Evolutionary conservation across 805 yeast species (phyloP).

Genomic region (Candida sonorensis): DNA sequence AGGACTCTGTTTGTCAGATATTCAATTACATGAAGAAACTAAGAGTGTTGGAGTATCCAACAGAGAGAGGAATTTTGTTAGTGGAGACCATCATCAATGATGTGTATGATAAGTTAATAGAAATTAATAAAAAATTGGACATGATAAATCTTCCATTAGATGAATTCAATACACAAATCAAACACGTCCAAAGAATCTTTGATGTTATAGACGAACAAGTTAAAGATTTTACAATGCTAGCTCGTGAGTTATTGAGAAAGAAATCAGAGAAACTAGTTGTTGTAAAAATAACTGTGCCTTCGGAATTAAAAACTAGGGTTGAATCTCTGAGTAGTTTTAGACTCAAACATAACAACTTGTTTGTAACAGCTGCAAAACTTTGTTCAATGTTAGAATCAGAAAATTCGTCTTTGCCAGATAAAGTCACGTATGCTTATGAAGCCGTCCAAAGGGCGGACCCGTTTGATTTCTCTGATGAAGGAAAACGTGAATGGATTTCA

Average conservation of each 20-base stretch:
- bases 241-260: slow-evolving; percentile 71
- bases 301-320: slow-evolving; percentile 35
- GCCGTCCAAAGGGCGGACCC: slow-evolving; percentile 32
- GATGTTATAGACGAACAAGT: slow-evolving; percentile 52
- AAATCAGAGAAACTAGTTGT: slow-evolving; percentile 65
- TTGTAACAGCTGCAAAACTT: slow-evolving; percentile 11
- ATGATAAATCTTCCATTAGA: slow-evolving; percentile 37
- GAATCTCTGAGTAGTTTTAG: slow-evolving; percentile 41
- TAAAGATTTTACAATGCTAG: slow-evolving; percentile 56
- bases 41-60: slow-evolving; percentile 54
- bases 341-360: slow-evolving; percentile 44
- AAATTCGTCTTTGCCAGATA: slow-evolving; percentile 20
- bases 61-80: slow-evolving; percentile 54
- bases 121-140: slow-evolving; percentile 30
- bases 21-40: slow-evolving; percentile 62
- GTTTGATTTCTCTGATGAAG: slow-evolving; percentile 31
- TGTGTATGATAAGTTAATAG: slow-evolving; percentile 37
- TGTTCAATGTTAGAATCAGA: slow-evolving; percentile 1
- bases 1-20: slow-evolving; percentile 36
- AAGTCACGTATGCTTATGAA: slow-evolving; percentile 35
- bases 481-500: slow-evolving; percentile 33
- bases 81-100: slow-evolving; percentile 61
- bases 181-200: slow-evolving; percentile 29
- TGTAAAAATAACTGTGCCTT: slow-evolving; percentile 48
- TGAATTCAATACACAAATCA: slow-evolving; percentile 31